These are phyloP conservation scores for Effrenium voratum DNA, from an alignment of 73 alveolate genomes.

Conservation along the genomic window DNA sequence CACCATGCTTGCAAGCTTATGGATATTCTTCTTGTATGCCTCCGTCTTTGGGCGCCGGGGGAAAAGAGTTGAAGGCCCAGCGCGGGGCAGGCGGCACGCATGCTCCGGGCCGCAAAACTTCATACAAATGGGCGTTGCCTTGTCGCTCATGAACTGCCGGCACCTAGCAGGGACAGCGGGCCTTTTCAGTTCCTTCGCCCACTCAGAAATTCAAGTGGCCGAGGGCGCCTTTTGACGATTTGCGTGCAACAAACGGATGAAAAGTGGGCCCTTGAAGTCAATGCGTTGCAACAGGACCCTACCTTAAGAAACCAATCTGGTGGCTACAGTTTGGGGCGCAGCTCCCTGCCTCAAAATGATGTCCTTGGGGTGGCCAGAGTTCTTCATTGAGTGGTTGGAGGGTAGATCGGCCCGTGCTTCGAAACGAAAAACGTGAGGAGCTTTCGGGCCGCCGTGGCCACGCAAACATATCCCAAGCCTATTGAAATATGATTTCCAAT, in stretches of 20 bases:
- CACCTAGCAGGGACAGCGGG: background rate
- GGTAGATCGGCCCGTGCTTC: no score
- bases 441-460: background rate
- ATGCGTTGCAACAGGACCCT: no score
- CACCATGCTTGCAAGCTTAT: background rate
- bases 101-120: background rate
- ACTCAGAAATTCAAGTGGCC: no score
- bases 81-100: background rate
- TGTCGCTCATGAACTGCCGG: slow-evolving; percentile 11
- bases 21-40: background rate
- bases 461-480: background rate
- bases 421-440: slow-evolving; percentile 32
- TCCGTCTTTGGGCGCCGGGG: background rate
- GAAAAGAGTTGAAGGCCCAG: background rate
- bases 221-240: no score
- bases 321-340: no score
- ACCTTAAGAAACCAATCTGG: no score
- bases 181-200: slow-evolving; percentile 30
- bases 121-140: background rate
- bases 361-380: no score
- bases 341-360: no score
- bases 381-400: no score
- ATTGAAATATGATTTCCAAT: background rate
- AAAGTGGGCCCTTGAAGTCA: no score
- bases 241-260: no score